A percentile compares a stretch with the other conserved stretches of the same genome.
phyloP scores from a whole-genome alignment of 1,284 basidiomycete species.

The Pseudozyma sp. region DNA sequence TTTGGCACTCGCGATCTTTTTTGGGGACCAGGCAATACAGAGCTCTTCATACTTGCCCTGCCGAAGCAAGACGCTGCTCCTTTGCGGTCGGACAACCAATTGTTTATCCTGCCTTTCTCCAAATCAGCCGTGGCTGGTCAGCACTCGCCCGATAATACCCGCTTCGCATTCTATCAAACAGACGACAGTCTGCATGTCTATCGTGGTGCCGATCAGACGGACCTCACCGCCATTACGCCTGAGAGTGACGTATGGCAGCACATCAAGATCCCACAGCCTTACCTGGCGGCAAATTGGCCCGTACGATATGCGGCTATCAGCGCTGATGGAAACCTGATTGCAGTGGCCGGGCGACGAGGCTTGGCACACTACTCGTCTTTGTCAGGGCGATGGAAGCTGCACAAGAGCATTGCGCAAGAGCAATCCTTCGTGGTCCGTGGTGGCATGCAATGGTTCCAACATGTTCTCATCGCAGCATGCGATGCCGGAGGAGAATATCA shows the following conservation, averaged over 20 bases:
- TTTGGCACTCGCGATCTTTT: constrained; percentile 74
- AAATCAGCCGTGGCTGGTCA: constrained; percentile 93
- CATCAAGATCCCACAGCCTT: constrained; percentile 83
- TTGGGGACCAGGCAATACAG: constrained; percentile 61
- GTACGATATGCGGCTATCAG: constrained; percentile 92
- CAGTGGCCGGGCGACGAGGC: constrained; percentile 90
- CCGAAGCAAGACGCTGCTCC: constrained; percentile 20
- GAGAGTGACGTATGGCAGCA: constrained; percentile 82
- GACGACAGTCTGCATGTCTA: constrained; percentile 96
- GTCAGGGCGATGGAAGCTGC: constrained; percentile 95
- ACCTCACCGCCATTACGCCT: constrained; percentile 98
- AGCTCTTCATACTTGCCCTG: constrained; percentile 50
- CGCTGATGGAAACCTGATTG: constrained; percentile 88
- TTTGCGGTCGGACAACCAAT: constrained; percentile 38
- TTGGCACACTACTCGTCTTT: constrained; percentile 92
- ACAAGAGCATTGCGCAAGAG: constrained; percentile 86
- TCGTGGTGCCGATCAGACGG: constrained; percentile 94
- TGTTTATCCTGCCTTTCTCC: constrained; percentile 78
- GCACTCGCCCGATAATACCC: constrained; percentile 91
- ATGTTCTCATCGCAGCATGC: constrained; percentile 87
- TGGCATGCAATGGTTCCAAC: constrained; percentile 95
- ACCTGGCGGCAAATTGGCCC: constrained; percentile 93
- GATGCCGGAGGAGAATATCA: constrained; percentile 70
- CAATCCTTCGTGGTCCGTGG: constrained; percentile 88
- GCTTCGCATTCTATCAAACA: constrained; percentile 94